Evolutionary conservation across 352 stramenopile genomes (phyloP), one percentile per base, ranked within the genome.

Genomic region (Pythium aquatile): DNA sequence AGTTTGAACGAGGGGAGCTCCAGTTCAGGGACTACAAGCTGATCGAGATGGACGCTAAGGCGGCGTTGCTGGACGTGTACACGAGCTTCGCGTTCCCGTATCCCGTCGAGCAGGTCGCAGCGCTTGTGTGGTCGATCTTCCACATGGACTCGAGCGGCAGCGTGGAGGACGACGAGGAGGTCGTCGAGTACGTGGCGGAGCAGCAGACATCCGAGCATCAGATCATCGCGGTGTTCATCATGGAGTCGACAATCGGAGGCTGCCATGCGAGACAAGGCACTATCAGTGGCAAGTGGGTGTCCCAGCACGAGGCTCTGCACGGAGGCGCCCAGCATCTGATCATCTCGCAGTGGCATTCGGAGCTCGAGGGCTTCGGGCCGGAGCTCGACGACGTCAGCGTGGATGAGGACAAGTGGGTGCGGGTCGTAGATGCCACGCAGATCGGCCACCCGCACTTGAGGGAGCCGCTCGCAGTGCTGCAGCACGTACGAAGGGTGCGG

Each of bases 361-460:
- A 56, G 8, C 55, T 42, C 6, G 1, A 20, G 10, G 55, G 63
- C 9, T 69, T 69, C 26, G 24, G 42, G 11, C 54, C 61, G 17
- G 47, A 59, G 32, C 29, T 69, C 7, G 63, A 69, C 35, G 11
- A 9, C 14, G n/a, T 44, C 2, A 42, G 26, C 16, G 24, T 64
- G 4, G 20, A 42, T 14, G 63, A 59, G 16, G 55, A 69, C 30
- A 60, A 56, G 20, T 69, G 55, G 49, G 28, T 51, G 13, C 63
- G 63, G 8, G 16, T 69, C 20, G 49, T 63, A 14, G 63, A 55
- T n/a, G 55, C 42, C 1, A 39, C 47, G 16, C 6, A 26, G 5
- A 29, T 58, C 5, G 63, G 63, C 28, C 63, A 69, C 33, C 48
- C 47, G 39, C 55, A 56, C 7, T 8, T 69, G 35, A 33, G 17